Base-by-base conservation (phyloP, 2,329 filamentous ascomycete species). In the Lasiodiplodia hormozganensis region DNA sequence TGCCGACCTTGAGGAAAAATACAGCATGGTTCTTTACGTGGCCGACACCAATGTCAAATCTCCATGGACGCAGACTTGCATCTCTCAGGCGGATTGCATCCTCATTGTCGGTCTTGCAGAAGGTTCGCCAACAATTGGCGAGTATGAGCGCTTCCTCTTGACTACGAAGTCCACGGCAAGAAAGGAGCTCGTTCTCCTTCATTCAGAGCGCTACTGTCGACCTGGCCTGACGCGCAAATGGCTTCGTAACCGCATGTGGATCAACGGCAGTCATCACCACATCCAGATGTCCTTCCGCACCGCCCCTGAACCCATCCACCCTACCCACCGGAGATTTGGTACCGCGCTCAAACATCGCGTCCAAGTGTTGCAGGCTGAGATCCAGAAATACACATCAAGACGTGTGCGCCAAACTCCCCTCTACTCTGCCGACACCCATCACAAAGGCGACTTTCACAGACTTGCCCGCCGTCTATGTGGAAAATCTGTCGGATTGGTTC, bases 61-160 rank as follows among this genome's bases (percentile, higher is more conserved):
- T 1, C 94, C 95, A 0, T 99, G 96, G 96, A 99, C 96, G 0
- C 94, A 97, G 76, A 98, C 96, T 0, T 99, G 96, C 78, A 97
- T 99, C 72, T 91, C 92, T 18, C 96, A 99, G 80, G 96, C 96
- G 1, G 96, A 99, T 80, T 97, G 94, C 73, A 97, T 99, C 71
- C 85, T 99, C 8, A 85, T 99, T 10, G 93, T 99, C 34, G 96
- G 94, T 0, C 82, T 98, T 16, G 96, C 94, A 0, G 96, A 98
- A 77, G 91, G 91, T 0, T 97, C 94, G 3, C 91, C 96, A 0
- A 90, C 88, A 54, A 96, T 98, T 72, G 96, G 96, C 52, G 96
- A 99, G 78, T 99, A 98, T 73, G 96, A 99, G 78, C 89, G 96
- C 2, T 97, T 99, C 77, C 88, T 99, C 76, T 86, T 99, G 18